Evolutionary conservation across 2,329 filamentous ascomycete species (phyloP).

Genomic region (Trichoderma cornu-damae): DNA sequence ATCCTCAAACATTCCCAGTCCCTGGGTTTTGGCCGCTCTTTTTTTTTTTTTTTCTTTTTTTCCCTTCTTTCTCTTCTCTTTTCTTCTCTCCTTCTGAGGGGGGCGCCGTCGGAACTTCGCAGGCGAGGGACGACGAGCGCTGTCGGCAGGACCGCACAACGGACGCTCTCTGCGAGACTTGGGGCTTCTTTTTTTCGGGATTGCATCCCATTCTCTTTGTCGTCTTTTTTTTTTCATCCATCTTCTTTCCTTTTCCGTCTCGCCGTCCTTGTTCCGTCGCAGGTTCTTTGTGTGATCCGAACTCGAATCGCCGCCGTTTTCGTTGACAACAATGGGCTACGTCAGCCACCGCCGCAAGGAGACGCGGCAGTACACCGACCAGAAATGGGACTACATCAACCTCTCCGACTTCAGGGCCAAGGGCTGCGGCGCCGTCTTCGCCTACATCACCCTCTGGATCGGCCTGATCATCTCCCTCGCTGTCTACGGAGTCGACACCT

Average conservation of each 20-base stretch:
- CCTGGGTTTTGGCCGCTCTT: neutral
- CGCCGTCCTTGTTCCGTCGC: conserved; percentile 3
- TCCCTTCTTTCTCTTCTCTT: neutral
- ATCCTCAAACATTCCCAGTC: neutral
- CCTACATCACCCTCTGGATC: conserved; percentile 80
- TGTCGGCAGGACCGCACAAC: conserved; percentile 37
- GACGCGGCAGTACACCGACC: conserved; percentile 68
- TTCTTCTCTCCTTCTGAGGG: neutral
- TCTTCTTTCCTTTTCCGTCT: conserved; percentile 1
- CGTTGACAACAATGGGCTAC: conserved; percentile 56
- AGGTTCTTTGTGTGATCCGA: neutral
- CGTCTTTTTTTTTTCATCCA: conserved; percentile 7
- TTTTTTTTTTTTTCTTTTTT: neutral
- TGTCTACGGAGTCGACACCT: conserved; percentile 86
- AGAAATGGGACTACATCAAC: conserved; percentile 89
- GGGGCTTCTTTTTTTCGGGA: neutral
- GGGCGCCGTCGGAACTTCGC: conserved; percentile 44
- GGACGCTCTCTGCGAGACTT: conserved; percentile 4
- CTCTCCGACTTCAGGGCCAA: conserved; percentile 75
- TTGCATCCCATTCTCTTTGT: conserved; percentile 14
- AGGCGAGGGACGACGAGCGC: conserved; percentile 46
- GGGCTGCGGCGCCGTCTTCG: conserved; percentile 70
- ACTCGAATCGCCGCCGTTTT: neutral
- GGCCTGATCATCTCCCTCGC: conserved; percentile 72
- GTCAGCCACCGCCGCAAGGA: conserved; percentile 56